Base-by-base conservation (phyloP, 2,329 filamentous ascomycete species). In the Decorospora gaudefroyi region DNA sequence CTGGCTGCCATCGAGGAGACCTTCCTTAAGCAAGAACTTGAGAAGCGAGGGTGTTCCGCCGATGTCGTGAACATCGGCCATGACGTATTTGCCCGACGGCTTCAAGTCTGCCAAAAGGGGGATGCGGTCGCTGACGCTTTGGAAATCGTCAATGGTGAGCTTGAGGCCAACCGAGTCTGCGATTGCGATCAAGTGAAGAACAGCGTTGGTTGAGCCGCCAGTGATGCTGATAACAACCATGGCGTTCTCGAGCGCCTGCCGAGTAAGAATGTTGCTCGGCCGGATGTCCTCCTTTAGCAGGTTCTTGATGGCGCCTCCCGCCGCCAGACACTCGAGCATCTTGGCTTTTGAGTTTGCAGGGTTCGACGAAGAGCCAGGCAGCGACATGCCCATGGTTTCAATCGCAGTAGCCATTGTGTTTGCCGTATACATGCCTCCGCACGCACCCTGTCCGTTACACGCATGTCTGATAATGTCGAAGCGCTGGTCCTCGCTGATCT, bases 391-490 rank as follows among this genome's bases (percentile, higher is more conserved):
- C 70, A 78, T 77, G 32, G 64, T 69, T 56, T 78, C 76, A 40
- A 78, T 76, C 6, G 75, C 73, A 5, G 74, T 76, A 26, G 76
- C 76, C 69, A 78, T 75, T 32, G 76, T 78, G 64, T 78, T 78
- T 30, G 76, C 76, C 9, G 76, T 78, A 65, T 78, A 78, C 76
- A 95, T 95, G 61, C 89, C 89, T 69, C 89, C 89, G 62, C 89
- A 95, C 9, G 89, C 89, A 58, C 89, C 89, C 59, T 84, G 78
- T 25, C 89, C 88, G 16, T 88, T 88, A 71, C 91, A 96, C 29
- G 93, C 91, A 67, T 97, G 79, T 51, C 90, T 83, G 70, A 96
- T 96, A 65, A 97, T 92, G 72, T 97, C 93, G 71, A 90, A 95
- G 38, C 93, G 86, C 74, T 92, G 80, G 65, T 93, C 85, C 74